Evolutionary conservation across 2,329 filamentous ascomycete genomes (phyloP), one percentile per base, ranked within the genome.

Genomic region (Dactylellina drechsleri): DNA sequence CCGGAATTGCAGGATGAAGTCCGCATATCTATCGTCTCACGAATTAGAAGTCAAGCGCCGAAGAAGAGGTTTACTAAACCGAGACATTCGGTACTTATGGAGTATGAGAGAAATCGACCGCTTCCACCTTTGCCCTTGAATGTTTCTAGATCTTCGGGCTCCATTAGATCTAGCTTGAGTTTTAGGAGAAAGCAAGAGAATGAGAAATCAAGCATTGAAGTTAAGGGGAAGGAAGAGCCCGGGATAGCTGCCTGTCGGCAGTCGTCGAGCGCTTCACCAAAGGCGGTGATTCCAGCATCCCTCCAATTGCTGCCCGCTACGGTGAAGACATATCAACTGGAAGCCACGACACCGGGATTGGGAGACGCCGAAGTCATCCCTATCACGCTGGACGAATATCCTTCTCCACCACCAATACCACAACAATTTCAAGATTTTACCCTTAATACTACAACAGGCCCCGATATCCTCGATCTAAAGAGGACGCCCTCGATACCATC

Each of bases 321-420:
- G 12, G n/a, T 26, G 5, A 62, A 53, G 31, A 12, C 36, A 5
- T 58, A 45, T 6, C 52, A 45, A 12, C 18, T 62, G 3, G 62
- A 74, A 28, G 58, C 57, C 8, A 67, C 62, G 5, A 74, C 62
- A 16, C 62, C 62, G 8, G 68, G 68, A 13, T 41, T 74, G 60
- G 41, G 12, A 28, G 68, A 74, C 62, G 68, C 68, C 4, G 61
- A 74, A 43, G 68, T 74, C n/a, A 60, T 74, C 41, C 62, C 68
- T 7, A 66, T 74, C 16, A 59, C 56, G 18, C 23, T 62, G 43
- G 68, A 74, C 5, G 43, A 53, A 0, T 56, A 60, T 12, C 57
- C 57, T 47, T 60, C 57, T 66, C 36, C 53, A 4, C 60, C 60
- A 1, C 10, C 28, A 4, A 28, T 64, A 8, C 52, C 62, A 8